Conservation (phyloP, 768 basidiomycete genomes). For the Daedaleopsis nitida region DNA sequence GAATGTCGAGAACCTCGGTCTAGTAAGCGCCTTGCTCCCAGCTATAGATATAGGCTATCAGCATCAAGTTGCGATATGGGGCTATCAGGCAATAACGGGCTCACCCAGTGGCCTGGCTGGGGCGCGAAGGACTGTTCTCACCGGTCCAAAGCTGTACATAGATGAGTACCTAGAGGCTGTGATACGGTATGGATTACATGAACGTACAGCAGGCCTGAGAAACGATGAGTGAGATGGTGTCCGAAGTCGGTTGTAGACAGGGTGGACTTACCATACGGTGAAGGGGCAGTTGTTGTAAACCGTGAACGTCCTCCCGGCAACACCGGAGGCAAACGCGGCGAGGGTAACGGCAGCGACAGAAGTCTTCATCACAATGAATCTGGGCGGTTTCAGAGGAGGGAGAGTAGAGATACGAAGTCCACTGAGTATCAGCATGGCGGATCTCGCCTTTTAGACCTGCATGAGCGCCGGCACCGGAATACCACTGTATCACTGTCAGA, state of each 20-base stretch:
- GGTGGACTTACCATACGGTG: slow-evolving; percentile 40
- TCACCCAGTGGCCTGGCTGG: slow-evolving; percentile 35
- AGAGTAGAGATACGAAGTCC: background rate
- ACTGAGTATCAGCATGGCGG: background rate
- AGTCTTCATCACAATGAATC: slow-evolving; percentile 10
- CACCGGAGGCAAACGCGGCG: slow-evolving; percentile 8
- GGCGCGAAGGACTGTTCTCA: slow-evolving; percentile 31
- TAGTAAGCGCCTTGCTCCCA: slow-evolving; percentile 33
- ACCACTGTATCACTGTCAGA: no score
- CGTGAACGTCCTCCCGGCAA: slow-evolving; percentile 34
- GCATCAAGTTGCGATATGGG: background rate
- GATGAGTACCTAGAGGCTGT: background rate
- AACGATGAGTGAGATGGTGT: background rate
- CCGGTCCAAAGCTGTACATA: slow-evolving; percentile 34
- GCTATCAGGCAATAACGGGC: background rate
- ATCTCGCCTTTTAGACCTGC: no score
- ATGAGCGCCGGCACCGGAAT: no score
- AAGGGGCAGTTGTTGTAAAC: slow-evolving; percentile 44
- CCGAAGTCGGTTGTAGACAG: no score
- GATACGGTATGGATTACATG: background rate
- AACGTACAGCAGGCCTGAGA: slow-evolving; percentile 34
- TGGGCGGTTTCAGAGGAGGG: background rate
- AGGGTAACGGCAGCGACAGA: slow-evolving; percentile 7
- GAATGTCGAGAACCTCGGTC: slow-evolving; percentile 34
- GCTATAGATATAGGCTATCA: slow-evolving; percentile 13